Percentiles rank a stretch among this genome's conserved stretches.
These are phyloP conservation scores for Corrigiola litoralis DNA, from an alignment of 179 eudicot species.

Conservation along the genomic window DNA sequence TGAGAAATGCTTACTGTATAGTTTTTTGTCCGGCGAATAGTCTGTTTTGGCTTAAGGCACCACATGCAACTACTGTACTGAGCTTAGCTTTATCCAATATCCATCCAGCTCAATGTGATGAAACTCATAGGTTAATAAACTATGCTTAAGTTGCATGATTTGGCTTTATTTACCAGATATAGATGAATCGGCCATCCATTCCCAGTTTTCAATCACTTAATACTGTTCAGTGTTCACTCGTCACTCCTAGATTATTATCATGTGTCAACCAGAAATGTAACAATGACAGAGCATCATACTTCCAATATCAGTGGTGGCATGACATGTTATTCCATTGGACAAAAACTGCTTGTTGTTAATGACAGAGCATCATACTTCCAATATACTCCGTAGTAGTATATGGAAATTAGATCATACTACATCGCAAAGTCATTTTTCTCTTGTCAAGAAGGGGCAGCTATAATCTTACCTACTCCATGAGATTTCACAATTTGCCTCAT, in stretches of 20 bases:
- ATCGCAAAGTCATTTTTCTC: too few relatives aligned
- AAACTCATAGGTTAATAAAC: background rate
- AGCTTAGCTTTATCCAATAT: slow-evolving; percentile 21
- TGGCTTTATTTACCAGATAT: background rate
- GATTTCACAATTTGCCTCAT: too few relatives aligned
- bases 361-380: too few relatives aligned
- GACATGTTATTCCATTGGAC: slow-evolving; percentile 20
- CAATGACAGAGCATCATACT: slow-evolving; percentile 9
- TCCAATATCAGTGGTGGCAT: slow-evolving; percentile 13
- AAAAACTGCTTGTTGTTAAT: background rate
- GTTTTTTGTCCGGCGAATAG: slow-evolving; percentile 18
- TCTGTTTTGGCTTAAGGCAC: slow-evolving; percentile 9
- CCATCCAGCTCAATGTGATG: slow-evolving; percentile 28
- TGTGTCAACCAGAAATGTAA: slow-evolving; percentile 2
- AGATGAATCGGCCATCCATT: background rate
- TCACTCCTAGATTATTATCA: slow-evolving; percentile 2
- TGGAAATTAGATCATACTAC: too few relatives aligned
- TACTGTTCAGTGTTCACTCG: too few relatives aligned
- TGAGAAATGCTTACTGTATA: background rate
- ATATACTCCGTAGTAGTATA: too few relatives aligned
- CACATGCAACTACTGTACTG: slow-evolving; percentile 13
- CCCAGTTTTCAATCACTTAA: background rate
- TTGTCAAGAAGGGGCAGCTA: too few relatives aligned
- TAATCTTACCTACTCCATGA: too few relatives aligned
- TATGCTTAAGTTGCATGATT: background rate